These are phyloP conservation scores for Musa schizocarpa DNA, from an alignment of 176 grass and related monocot genomes.

Conservation along the genomic window DNA sequence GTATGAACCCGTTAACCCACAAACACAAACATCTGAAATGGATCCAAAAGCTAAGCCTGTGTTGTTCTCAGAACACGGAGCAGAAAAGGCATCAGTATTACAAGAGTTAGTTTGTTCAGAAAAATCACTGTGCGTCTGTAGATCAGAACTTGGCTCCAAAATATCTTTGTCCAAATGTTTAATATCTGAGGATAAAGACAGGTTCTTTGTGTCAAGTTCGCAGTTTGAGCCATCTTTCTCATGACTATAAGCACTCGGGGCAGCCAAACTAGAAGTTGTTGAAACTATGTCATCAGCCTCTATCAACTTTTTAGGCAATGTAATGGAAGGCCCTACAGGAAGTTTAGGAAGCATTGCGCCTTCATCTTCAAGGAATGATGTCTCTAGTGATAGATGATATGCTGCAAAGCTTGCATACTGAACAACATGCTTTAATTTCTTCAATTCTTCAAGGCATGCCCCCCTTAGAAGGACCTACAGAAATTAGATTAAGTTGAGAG, in stretches of 20 bases:
- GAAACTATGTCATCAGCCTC: constrained; percentile 11
- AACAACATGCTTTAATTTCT: constrained; percentile 60
- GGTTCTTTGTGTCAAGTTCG: constrained; percentile 25
- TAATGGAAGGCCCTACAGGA: constrained; percentile 23
- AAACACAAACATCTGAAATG: constrained; percentile 10
- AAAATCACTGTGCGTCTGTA: constrained; percentile 26
- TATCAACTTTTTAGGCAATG: constrained; percentile 24
- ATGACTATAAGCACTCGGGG: constrained; percentile 27
- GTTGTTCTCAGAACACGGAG: constrained; percentile 20
- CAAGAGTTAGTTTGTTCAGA: constrained; percentile 14
- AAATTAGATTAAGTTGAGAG: background rate
- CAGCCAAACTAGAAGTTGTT: constrained; percentile 16
- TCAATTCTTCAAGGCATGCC: constrained; percentile 54
- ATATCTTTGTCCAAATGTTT: constrained; percentile 28
- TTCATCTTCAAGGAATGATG: constrained; percentile 81
- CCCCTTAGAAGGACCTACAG: constrained; percentile 70
- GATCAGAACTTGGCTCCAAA: constrained; percentile 17
- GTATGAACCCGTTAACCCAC: constrained; percentile 2
- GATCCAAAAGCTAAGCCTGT: constrained; percentile 1
- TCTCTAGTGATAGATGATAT: constrained; percentile 77
- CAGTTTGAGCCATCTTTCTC: constrained; percentile 25
- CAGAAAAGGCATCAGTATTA: constrained; percentile 10
- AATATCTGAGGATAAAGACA: constrained; percentile 15
- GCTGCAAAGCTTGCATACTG: constrained; percentile 77
- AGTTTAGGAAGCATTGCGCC: constrained; percentile 49